phyloP scores from a whole-genome alignment of 768 basidiomycete genomes.

The Pleurotus sapidus region DNA sequence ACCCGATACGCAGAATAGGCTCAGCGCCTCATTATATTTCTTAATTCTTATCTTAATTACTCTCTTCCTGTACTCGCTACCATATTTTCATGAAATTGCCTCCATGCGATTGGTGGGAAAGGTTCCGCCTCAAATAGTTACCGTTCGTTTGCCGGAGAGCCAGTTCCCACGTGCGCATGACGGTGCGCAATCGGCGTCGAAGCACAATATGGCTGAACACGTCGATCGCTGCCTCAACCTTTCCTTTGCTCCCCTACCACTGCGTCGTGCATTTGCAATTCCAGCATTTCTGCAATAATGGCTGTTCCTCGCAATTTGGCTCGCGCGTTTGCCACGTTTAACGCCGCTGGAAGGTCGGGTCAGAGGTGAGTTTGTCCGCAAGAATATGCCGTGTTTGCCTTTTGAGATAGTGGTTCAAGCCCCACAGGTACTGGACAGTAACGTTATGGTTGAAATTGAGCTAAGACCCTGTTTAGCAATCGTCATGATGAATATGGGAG shows the following conservation, averaged over 20 bases:
- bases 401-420: slow-evolving; percentile 27
- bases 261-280: slow-evolving; percentile 11
- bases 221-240: slow-evolving; percentile 12
- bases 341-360: slow-evolving; percentile 40
- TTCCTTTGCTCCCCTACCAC: slow-evolving; percentile 12
- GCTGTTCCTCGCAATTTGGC: slow-evolving; percentile 26
- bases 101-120: background rate
- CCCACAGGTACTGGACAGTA: slow-evolving; percentile 51
- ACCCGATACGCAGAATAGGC: background rate
- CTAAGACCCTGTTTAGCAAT: slow-evolving; percentile 48
- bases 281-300: slow-evolving; percentile 12
- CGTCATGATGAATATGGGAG: slow-evolving; percentile 99
- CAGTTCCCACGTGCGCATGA: background rate
- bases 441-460: background rate
- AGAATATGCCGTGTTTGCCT: slow-evolving; percentile 8
- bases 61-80: background rate
- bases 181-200: background rate
- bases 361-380: slow-evolving; percentile 13
- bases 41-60: background rate
- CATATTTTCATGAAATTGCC: background rate
- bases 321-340: slow-evolving; percentile 44
- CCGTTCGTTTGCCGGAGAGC: slow-evolving; percentile 3
- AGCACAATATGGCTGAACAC: background rate
- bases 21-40: background rate
- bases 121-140: background rate